These are phyloP conservation scores for Heritiera littoralis DNA, from an alignment of 345 rosid genomes.

Conservation along the genomic window DNA sequence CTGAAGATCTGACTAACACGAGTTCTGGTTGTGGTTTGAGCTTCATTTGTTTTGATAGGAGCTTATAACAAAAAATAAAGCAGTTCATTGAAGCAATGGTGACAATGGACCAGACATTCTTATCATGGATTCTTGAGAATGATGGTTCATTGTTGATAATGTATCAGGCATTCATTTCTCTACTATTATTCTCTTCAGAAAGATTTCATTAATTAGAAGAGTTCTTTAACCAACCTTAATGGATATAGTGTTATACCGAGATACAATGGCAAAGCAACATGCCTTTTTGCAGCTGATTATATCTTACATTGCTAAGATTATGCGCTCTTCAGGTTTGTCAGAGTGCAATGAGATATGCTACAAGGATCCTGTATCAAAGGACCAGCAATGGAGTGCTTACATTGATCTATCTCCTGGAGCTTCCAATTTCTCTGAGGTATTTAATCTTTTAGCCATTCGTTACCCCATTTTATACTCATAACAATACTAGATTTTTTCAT, in stretches of 20 bases:
- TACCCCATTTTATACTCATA: too few species aligned
- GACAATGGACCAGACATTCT: neutral
- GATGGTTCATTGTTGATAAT: too few species aligned
- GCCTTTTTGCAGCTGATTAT: neutral
- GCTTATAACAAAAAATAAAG: neutral
- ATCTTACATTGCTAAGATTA: constrained; percentile 23
- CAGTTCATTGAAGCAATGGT: neutral
- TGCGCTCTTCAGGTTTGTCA: constrained; percentile 55
- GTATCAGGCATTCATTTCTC: too few species aligned
- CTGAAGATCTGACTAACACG: neutral
- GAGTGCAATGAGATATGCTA: constrained; percentile 89
- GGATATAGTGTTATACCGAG: too few species aligned
- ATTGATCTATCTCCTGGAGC: constrained; percentile 46
- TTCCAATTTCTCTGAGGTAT: constrained; percentile 14
- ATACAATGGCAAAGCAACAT: too few species aligned
- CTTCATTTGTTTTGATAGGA: neutral
- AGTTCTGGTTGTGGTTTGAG: neutral
- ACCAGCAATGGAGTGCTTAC: constrained; percentile 83
- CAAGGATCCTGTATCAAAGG: constrained; percentile 95
- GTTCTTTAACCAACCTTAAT: too few species aligned
- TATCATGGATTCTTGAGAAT: neutral
- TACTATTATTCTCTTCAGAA: too few species aligned
- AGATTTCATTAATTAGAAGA: too few species aligned
- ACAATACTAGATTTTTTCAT: neutral
- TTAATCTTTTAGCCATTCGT: too few species aligned